phyloP scores from a whole-genome alignment of 352 stramenopile species.

The Pythium brachiatum region DNA sequence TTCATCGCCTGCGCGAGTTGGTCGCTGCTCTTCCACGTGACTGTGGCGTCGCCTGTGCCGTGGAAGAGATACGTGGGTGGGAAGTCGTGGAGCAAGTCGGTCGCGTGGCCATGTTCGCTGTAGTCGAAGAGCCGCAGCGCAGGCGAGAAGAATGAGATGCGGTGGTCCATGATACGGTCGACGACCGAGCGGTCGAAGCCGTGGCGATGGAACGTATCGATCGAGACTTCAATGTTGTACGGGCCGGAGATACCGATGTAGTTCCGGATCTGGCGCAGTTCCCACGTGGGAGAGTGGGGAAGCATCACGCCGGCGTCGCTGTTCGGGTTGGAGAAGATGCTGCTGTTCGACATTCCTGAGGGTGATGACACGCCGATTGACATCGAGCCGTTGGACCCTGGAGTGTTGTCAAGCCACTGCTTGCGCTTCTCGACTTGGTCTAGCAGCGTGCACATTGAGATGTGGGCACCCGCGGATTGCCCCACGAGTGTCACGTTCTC shows the following conservation, averaged over 20 bases:
- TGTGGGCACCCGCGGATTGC: constrained; percentile 89
- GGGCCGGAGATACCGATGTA: constrained; percentile 87
- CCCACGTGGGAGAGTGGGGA: constrained; percentile 48
- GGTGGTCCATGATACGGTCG: constrained; percentile 80
- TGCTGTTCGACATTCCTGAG: constrained; percentile 28
- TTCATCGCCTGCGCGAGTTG: constrained; percentile 50
- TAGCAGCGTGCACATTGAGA: constrained; percentile 73
- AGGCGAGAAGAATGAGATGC: constrained; percentile 56
- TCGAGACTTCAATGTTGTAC: constrained; percentile 81
- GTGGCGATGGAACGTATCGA: constrained; percentile 77
- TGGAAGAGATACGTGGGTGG: constrained; percentile 61
- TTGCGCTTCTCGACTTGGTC: constrained; percentile 58
- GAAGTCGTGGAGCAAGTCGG: constrained; percentile 40
- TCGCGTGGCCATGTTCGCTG: constrained; percentile 25
- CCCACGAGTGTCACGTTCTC: constrained; percentile 85
- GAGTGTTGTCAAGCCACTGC: background rate
- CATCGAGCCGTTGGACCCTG: constrained; percentile 20
- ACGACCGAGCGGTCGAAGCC: constrained; percentile 79
- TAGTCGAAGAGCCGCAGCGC: constrained; percentile 43
- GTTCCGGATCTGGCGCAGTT: constrained; percentile 60
- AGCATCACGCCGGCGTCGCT: constrained; percentile 36
- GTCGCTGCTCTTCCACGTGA: constrained; percentile 53
- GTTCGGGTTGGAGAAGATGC: constrained; percentile 30
- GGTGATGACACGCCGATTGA: constrained; percentile 12
- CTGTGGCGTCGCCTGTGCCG: constrained; percentile 60